Percentiles rank a stretch among this genome's conserved stretches.
Evolutionary conservation across 495 filamentous ascomycete genomes (phyloP).

Genomic region (Arthonia radiata): DNA sequence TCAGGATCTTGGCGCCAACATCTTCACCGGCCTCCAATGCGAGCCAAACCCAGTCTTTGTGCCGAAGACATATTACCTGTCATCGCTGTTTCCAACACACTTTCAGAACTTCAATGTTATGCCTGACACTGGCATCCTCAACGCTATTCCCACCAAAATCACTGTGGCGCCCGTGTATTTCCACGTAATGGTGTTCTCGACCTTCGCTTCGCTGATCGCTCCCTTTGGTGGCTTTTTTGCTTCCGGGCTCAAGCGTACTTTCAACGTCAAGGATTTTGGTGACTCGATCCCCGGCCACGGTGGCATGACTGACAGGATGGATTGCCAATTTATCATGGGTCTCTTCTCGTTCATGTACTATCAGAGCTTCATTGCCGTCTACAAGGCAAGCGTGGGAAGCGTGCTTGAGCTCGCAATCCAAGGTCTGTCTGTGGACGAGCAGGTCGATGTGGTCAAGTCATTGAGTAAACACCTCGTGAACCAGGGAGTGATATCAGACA

Average conservation of each 20-base stretch:
- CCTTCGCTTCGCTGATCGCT: conserved; percentile 89
- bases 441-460: conserved; percentile 66
- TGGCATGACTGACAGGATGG: conserved; percentile 97
- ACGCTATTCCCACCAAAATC: conserved; percentile 32
- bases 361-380: conserved; percentile 81
- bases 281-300: conserved; percentile 95
- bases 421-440: conserved; percentile 58
- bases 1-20: conserved; percentile 71
- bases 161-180: conserved; percentile 77
- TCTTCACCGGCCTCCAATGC: conserved; percentile 78
- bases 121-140: too few species aligned
- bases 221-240: conserved; percentile 99
- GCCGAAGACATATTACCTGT: conserved; percentile 52
- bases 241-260: conserved; percentile 89
- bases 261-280: conserved; percentile 99
- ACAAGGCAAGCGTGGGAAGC: conserved; percentile 55
- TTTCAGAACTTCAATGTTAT: conserved; percentile 23
- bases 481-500: conserved; percentile 43
- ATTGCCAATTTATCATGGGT: conserved; percentile 99
- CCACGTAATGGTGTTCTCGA: conserved; percentile 73
- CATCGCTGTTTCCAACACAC: conserved; percentile 31
- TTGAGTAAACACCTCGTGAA: conserved; percentile 69
- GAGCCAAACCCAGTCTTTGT: conserved; percentile 82
- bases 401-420: conserved; percentile 78
- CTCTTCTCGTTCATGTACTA: conserved; percentile 98